phyloP scores from a whole-genome alignment of 352 stramenopile species.

The Globisporangium spinosum region DNA sequence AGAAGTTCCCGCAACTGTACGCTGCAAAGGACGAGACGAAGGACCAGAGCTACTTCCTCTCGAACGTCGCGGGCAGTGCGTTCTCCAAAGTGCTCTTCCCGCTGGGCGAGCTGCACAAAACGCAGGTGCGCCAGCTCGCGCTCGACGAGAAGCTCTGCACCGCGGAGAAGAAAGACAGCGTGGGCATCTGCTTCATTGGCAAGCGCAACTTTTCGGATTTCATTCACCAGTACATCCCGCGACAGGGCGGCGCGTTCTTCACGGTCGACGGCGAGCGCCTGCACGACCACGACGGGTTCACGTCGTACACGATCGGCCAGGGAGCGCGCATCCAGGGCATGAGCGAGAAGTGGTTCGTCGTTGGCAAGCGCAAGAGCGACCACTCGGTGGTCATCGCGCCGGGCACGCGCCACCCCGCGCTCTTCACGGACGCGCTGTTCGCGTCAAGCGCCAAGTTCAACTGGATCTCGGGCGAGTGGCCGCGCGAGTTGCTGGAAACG shows the following conservation, averaged over 20 bases:
- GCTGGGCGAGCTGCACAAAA: constrained; percentile 91
- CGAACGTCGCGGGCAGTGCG: constrained; percentile 60
- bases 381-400: constrained; percentile 85
- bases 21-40: constrained; percentile 87
- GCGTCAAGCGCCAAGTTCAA: constrained; percentile 78
- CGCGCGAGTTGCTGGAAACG: constrained; percentile 33
- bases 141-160: constrained; percentile 75
- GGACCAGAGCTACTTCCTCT: constrained; percentile 98
- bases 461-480: constrained; percentile 79
- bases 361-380: constrained; percentile 68
- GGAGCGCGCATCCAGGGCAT: constrained; percentile 89
- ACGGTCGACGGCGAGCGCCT: constrained; percentile 59
- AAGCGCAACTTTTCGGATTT: constrained; percentile 92
- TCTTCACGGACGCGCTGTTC: constrained; percentile 88
- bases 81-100: constrained; percentile 93
- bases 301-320: constrained; percentile 93
- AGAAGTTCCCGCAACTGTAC: constrained; percentile 58
- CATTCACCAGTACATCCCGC: constrained; percentile 90
- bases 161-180: constrained; percentile 92
- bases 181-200: constrained; percentile 99
- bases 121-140: constrained; percentile 90
- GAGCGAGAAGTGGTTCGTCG: constrained; percentile 88
- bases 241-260: constrained; percentile 76
- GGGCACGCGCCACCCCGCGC: constrained; percentile 87
- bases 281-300: constrained; percentile 73